Base-by-base conservation (phyloP, 75 land plant species). In the Cryptomeria japonica region DNA sequence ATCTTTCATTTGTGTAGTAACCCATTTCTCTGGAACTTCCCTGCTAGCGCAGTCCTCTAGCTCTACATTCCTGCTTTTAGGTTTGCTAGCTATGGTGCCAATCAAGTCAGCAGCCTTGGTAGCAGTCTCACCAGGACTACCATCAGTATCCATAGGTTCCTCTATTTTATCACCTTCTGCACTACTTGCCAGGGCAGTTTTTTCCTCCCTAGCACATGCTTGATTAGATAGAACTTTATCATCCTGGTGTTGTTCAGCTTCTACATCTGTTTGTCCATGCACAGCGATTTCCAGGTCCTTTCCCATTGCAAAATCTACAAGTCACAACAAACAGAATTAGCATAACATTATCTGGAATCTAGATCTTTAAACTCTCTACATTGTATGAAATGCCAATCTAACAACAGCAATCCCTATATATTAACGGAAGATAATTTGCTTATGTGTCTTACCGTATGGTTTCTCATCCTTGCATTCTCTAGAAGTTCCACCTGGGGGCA, bases 271-370 rank as follows among this genome's bases (percentile, higher is more conserved):
- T 83, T 92, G 90, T 87, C 87, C 88, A 36, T 86, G 92, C 38
- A 87, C 84, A 41, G 90, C 93, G 42, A 91, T 89, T 32, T 90
- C 90, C 88, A 92, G 84, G 58, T 93, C 92, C 84, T 91, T 90
- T 11, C 90, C 93, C 91, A 91, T 89, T 58, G 85, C 70, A 34
- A 89, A 70, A 91, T 93, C 91, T 88, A 56, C 83, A 22, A 42
- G 38, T 58, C 2, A 37, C 15, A 47, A 70, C 53, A 37, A 18
- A n/a, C 36, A 25, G 72, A 85, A 51, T 53, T 73, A 53, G 32
- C 31, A 72, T 9, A 89, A 34, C 46, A 15, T 38, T 38, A 49
- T 46, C 70, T 64, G 8, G 19, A 6, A 44, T 38, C 32, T 73
- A 10, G 70, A 64, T 64, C n/a, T 25, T 9, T 61, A 16, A 83